Base-by-base conservation (phyloP, 352 stramenopile genomes). In the Globisporangium cederbergense region DNA sequence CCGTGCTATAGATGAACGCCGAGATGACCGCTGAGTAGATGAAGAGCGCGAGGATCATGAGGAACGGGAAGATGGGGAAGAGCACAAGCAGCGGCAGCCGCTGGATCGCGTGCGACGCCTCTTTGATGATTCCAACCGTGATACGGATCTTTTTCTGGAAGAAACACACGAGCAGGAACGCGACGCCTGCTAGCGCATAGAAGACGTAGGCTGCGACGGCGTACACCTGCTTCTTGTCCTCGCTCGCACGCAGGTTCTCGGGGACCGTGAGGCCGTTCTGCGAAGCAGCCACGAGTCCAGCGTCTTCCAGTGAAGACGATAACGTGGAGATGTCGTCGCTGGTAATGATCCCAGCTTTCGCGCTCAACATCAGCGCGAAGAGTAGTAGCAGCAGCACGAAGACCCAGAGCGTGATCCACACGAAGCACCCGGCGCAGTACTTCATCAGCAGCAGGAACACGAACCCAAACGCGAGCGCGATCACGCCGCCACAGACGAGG, bases 71-170 rank as follows among this genome's bases (percentile, higher is more conserved):
- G 22, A 93, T 63, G 0, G 86, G 86, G 53, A 95, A 94, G 28
- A 92, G 13, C 0, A 91, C 64, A 2, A 95, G 65, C 32, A 90
- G 34, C 8, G 86, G 86, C 32, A 95, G 64, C 5, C 67, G 66
- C 51, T 84, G 73, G 40, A 95, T 72, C 20, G 80, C 81, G 3
- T 69, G 72, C 3, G 86, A 94, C 0, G 86, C 80, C 46, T 95
- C 86, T 47, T 88, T 89, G 58, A 95, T 86, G 49, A 95, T 90
- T 0, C 75, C 81, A 5, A 93, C 68, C 0, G 83, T 76, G 52
- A 95, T 77, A 5, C 81, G 74, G 51, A 95, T 92, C 55, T 85
- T 86, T 72, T 92, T 95, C 54, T 89, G 79, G 60, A 90, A 85
- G 61, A 96, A 91, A 50, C 82, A 94, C 53, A 96, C 81, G 4